Percentiles rank a stretch among this genome's conserved stretches.
Conservation (phyloP, 2,329 filamentous ascomycete species). For the Ophiostoma ips region DNA sequence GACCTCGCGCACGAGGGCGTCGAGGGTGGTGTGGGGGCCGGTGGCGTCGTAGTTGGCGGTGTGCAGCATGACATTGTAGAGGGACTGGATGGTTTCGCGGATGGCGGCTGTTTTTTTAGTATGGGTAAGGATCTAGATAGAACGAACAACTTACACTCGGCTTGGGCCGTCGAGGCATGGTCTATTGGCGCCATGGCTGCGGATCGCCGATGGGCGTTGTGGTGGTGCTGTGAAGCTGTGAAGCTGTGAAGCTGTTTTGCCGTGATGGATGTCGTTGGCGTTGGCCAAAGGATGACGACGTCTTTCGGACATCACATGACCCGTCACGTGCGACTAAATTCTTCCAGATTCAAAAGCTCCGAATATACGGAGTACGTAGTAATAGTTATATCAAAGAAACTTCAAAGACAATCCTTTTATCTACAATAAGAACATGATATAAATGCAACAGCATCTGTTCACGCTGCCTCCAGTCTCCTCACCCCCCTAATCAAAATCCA, state of each 20-base stretch:
- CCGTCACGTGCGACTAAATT: not conserved
- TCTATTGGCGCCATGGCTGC: constrained; percentile 28
- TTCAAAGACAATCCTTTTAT: not conserved
- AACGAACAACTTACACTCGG: constrained; percentile 13
- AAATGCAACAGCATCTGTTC: not conserved
- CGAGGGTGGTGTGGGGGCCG: constrained; percentile 32
- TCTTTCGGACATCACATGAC: not conserved
- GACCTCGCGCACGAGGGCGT: constrained; percentile 43
- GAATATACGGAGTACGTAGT: too few species aligned
- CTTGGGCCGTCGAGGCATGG: constrained; percentile 9
- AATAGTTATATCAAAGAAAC: not conserved
- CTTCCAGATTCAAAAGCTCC: too few species aligned
- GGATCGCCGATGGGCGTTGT: not conserved
- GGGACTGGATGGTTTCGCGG: constrained; percentile 43
- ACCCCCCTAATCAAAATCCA: not conserved
- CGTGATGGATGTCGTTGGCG: not conserved
- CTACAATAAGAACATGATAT: not conserved
- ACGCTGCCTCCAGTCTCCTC: not conserved
- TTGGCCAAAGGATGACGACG: not conserved
- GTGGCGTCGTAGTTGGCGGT: constrained; percentile 43
- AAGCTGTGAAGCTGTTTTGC: not conserved
- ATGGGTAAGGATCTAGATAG: too few species aligned
- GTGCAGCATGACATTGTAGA: constrained; percentile 51
- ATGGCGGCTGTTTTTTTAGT: constrained; percentile 8
- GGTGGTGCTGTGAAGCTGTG: not conserved